Percentiles rank a stretch among this genome's conserved stretches.
Conservation (phyloP, 164 flowering plant species). For the Piper longum region DNA sequence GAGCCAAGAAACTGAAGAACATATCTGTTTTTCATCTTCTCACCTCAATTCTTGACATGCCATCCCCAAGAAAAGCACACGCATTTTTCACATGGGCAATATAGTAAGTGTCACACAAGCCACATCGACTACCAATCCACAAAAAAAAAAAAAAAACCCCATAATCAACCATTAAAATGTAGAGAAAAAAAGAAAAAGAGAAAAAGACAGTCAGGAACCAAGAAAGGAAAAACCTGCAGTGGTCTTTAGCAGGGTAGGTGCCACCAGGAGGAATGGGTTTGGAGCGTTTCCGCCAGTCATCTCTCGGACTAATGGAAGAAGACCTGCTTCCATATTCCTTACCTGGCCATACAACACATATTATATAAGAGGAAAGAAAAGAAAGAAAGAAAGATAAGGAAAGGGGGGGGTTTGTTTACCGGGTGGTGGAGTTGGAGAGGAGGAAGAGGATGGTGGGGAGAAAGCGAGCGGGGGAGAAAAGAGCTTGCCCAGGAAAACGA, state of each 20-base stretch:
- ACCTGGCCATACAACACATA: neutral
- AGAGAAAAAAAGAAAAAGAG: neutral
- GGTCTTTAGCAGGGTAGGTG: constrained; percentile 94
- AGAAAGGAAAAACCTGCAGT: constrained; percentile 54
- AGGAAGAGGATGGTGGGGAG: neutral
- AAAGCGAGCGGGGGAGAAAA: neutral
- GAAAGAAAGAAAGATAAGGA: neutral
- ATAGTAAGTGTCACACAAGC: constrained; percentile 87
- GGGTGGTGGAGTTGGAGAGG: neutral
- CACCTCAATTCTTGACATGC: constrained; percentile 96
- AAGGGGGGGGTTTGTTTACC: neutral
- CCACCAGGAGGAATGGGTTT: constrained; percentile 89
- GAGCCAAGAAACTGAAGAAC: neutral
- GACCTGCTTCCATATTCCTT: neutral
- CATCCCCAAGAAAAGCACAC: constrained; percentile 95
- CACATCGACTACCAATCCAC: constrained; percentile 49
- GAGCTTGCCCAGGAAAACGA: neutral
- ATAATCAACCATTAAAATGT: neutral
- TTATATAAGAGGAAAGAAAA: neutral
- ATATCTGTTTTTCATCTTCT: constrained; percentile 5
- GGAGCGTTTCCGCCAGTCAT: constrained; percentile 82
- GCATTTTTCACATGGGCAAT: constrained; percentile 95
- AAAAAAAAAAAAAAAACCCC: too few species aligned
- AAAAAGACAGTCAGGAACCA: neutral
- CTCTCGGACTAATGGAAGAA: constrained; percentile 38